phyloP scores from a whole-genome alignment of 1,139 yeast genomes.

The Hyphopichia khmerensis region DNA sequence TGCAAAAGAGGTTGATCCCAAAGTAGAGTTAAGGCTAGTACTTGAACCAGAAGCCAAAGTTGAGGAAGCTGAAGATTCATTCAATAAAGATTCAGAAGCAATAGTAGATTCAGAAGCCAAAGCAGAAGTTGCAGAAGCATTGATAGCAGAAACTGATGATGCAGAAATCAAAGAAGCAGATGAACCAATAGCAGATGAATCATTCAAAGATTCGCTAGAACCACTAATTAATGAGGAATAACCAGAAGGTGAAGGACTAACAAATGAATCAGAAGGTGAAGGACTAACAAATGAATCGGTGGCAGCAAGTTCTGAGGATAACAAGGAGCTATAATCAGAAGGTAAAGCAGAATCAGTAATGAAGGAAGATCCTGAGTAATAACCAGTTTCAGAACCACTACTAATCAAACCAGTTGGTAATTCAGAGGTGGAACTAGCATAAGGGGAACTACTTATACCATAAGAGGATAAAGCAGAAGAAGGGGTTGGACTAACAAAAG shows the following conservation, averaged over 20 bases:
- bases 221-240: conserved; percentile 3
- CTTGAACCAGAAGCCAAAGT: neutral
- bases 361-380: neutral
- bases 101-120: neutral
- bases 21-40: too few species aligned
- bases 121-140: conserved; percentile 1
- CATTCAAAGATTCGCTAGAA: neutral
- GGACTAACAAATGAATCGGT: conserved; percentile 2
- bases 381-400: neutral
- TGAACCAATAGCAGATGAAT: neutral
- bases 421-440: too few species aligned
- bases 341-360: neutral
- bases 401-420: neutral
- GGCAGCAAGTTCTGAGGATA: conserved; percentile 1
- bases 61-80: too few species aligned
- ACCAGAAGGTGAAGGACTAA: conserved; percentile 3
- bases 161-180: conserved; percentile 5
- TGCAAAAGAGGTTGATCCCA: too few species aligned
- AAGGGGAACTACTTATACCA: neutral
- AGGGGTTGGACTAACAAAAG: conserved; percentile 3
- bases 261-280: conserved; percentile 2
- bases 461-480: neutral
- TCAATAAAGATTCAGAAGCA: too few species aligned
- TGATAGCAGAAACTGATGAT: neutral
- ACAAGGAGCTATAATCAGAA: conserved; percentile 2